These are phyloP conservation scores for Albifimbria verrucaria DNA, from an alignment of 2,329 filamentous ascomycete genomes.

Conservation along the genomic window DNA sequence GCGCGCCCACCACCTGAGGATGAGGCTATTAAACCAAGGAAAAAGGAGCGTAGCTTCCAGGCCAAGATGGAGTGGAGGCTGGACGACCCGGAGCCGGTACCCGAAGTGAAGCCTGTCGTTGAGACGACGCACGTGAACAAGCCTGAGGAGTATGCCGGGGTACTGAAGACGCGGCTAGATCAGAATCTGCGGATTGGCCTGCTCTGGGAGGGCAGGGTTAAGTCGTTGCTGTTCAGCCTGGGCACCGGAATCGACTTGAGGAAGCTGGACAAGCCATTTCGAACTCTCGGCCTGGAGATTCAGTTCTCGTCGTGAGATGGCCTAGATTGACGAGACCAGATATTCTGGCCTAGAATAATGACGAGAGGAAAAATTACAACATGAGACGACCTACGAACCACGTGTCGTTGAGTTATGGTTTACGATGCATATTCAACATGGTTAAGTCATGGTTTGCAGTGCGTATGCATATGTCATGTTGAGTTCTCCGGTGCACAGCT, in stretches of 20 bases:
- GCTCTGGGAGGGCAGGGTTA: conserved; percentile 89
- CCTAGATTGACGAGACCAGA: too few species aligned
- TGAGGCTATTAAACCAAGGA: conserved; percentile 5
- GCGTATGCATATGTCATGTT: too few species aligned
- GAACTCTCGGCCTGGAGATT: conserved; percentile 72
- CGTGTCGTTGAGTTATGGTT: too few species aligned
- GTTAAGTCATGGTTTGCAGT: too few species aligned
- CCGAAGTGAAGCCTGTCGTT: not conserved
- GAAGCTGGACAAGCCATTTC: conserved; percentile 71
- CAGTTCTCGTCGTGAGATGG: conserved; percentile 71
- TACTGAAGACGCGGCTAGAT: conserved; percentile 85
- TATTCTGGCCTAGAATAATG: too few species aligned
- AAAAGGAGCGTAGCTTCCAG: conserved; percentile 44
- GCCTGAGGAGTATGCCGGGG: conserved; percentile 70
- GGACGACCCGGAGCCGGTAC: conserved; percentile 33
- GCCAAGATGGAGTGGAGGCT: conserved; percentile 51
- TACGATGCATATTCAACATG: too few species aligned
- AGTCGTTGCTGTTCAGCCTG: conserved; percentile 88
- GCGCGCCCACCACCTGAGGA: conserved; percentile 33
- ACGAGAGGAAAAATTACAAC: too few species aligned
- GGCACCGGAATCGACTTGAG: conserved; percentile 82
- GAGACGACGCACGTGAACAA: conserved; percentile 12
- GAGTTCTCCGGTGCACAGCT: too few species aligned
- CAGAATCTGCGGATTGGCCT: conserved; percentile 83
- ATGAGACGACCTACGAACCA: too few species aligned